These are phyloP conservation scores for Chionographis japonica DNA, from an alignment of 106 monocot genomes.

Conservation along the genomic window DNA sequence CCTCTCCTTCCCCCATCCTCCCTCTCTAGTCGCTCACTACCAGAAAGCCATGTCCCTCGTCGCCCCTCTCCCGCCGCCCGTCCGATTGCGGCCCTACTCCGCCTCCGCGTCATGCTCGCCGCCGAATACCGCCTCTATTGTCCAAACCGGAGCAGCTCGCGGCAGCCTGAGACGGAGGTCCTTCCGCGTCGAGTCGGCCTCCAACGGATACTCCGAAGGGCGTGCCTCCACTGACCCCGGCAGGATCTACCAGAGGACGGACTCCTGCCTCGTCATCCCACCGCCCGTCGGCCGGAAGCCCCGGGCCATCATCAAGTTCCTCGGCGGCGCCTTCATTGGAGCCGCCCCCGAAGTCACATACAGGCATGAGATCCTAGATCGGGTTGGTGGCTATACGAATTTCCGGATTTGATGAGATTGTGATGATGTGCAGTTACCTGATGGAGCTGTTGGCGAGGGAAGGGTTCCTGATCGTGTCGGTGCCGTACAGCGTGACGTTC, in stretches of 20 bases:
- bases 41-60: too few species aligned
- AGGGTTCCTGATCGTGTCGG: slow-evolving; percentile 78
- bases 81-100: too few species aligned
- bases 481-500: slow-evolving; percentile 88
- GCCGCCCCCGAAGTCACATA: slow-evolving; percentile 85
- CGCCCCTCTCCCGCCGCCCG: too few species aligned
- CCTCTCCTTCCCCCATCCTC: too few species aligned
- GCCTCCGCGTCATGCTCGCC: too few species aligned
- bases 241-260: slow-evolving; percentile 30
- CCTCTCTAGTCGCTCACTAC: too few species aligned
- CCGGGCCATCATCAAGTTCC: slow-evolving; percentile 61
- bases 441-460: slow-evolving; percentile 79
- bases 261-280: slow-evolving; percentile 72
- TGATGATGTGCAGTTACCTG: slow-evolving; percentile 44
- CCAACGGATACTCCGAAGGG: not conserved
- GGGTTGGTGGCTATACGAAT: too few species aligned
- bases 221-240: not conserved
- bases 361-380: slow-evolving; percentile 27
- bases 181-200: not conserved
- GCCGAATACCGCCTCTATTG: too few species aligned
- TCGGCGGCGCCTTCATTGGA: slow-evolving; percentile 90
- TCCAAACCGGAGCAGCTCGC: too few species aligned
- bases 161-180: too few species aligned
- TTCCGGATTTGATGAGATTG: not conserved
- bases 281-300: slow-evolving; percentile 58